phyloP scores from a whole-genome alignment of 2,329 filamentous ascomycete species.

The Thielaviopsis punctulata region DNA sequence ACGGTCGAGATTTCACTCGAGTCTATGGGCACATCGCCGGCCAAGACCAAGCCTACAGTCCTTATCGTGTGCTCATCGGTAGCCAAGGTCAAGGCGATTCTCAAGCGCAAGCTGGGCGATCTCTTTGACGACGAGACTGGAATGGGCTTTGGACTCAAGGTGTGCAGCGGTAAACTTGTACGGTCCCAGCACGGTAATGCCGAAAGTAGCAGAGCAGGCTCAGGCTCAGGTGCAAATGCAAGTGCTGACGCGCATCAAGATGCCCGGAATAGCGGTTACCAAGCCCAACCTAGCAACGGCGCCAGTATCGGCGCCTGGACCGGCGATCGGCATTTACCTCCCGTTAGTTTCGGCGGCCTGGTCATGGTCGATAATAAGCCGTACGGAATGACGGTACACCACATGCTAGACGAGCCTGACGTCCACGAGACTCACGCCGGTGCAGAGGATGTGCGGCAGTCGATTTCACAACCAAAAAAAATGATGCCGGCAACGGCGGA shows the following conservation, averaged over 20 bases:
- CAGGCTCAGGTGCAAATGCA: background rate
- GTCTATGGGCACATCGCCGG: constrained; percentile 51
- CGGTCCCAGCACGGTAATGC: constrained; percentile 33
- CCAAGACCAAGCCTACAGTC: constrained; percentile 53
- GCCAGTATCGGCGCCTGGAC: constrained; percentile 88
- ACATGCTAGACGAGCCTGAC: constrained; percentile 69
- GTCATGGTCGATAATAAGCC: constrained; percentile 69
- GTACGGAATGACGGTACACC: constrained; percentile 91
- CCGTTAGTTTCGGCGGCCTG: constrained; percentile 79
- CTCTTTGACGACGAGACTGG: constrained; percentile 42
- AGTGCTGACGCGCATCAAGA: constrained; percentile 22
- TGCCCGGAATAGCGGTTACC: constrained; percentile 56
- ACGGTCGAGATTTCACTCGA: constrained; percentile 65
- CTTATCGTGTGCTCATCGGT: constrained; percentile 64
- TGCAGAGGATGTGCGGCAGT: background rate
- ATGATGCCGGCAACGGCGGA: background rate
- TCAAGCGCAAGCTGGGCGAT: constrained; percentile 49
- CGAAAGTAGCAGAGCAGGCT: constrained; percentile 20
- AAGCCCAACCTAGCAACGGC: constrained; percentile 63
- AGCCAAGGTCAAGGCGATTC: constrained; percentile 50
- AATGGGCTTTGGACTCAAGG: constrained; percentile 45
- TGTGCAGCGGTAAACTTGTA: constrained; percentile 51
- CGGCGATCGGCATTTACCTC: constrained; percentile 68
- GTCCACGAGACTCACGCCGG: constrained; percentile 1
- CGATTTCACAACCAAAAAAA: background rate